A percentile compares a stretch with the other conserved stretches of the same genome.
phyloP scores from a whole-genome alignment of 1,139 yeast species.

The Blastobotrys elegans region DNA sequence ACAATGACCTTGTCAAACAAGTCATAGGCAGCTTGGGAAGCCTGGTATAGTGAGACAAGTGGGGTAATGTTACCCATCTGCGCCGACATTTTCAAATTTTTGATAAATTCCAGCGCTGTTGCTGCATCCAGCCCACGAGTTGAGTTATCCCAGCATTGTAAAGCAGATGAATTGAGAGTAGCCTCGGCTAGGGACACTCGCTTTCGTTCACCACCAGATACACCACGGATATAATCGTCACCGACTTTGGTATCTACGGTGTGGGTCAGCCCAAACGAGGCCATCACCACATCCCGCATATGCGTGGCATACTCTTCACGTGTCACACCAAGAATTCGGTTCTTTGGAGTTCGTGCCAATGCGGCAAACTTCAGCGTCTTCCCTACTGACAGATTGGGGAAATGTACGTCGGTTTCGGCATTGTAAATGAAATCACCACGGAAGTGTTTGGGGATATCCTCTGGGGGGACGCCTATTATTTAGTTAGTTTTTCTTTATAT shows the following conservation, averaged over 20 bases:
- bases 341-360: conserved; percentile 57
- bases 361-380: conserved; percentile 66
- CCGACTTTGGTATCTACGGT: conserved; percentile 68
- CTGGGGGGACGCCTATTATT: conserved; percentile 27
- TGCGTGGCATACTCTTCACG: conserved; percentile 58
- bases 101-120: conserved; percentile 68
- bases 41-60: conserved; percentile 75
- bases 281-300: conserved; percentile 63
- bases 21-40: conserved; percentile 72
- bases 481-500: not conserved
- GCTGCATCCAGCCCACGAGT: conserved; percentile 75
- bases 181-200: conserved; percentile 77
- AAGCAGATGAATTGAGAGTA: conserved; percentile 53
- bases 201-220: conserved; percentile 81
- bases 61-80: conserved; percentile 56
- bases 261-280: conserved; percentile 61
- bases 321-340: conserved; percentile 54
- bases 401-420: conserved; percentile 67
- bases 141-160: conserved; percentile 73
- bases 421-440: conserved; percentile 70
- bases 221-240: conserved; percentile 67
- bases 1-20: conserved; percentile 70
- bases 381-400: conserved; percentile 69
- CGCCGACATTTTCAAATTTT: conserved; percentile 63
- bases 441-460: conserved; percentile 47